Evolutionary conservation across 2,329 filamentous ascomycete species (phyloP), one percentile per base, ranked within the genome.

Genomic region (Ophiostoma piceae): DNA sequence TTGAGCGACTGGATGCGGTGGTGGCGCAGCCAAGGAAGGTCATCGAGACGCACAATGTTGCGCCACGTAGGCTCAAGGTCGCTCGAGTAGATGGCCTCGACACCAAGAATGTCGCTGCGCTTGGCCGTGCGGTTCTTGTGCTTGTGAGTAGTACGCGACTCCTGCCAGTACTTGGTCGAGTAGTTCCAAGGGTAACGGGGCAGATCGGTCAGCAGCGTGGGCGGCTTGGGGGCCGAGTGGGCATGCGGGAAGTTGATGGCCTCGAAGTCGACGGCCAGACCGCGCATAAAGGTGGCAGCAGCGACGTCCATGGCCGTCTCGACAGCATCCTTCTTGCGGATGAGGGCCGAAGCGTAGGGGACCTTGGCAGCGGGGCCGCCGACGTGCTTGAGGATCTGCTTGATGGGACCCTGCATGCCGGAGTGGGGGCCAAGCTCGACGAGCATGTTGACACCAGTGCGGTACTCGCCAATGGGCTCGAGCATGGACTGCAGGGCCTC

Each of bases 11-110:
- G 79, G 76, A 84, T 80, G 62, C 76, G 74, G 77, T 84, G 83
- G 72, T 84, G 82, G 66, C 81, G 78, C 19, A 84, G 79, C 74
- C 84, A 85, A 29, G 85, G 80, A 16, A 80, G 68, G 64, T 79
- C 78, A 32, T 78, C 77, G 0, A 75, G 73, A 47, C 77, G 75
- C 66, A 80, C 72, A 51, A 79, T 72, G 72, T 80, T 79, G 57
- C 79, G 76, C 79, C 79, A 80, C 2, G 76, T 78, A 26, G 79
- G 78, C 66, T 78, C 76, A n/a, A 77, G 66, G 29, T 76, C 76
- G 71, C 74, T 77, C 47, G 76, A 78, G 74, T 74, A 77, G 69
- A 77, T 75, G 3, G 77, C 74, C 67, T 78, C 62, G 1, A 73
- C 74, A 6, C 79, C 79, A 4, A 80, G 73, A 1, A 80, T 72